Evolutionary conservation across 257 asterid genomes (phyloP), one percentile per base, ranked within the genome.

Genomic region (Nicotiana knightiana): DNA sequence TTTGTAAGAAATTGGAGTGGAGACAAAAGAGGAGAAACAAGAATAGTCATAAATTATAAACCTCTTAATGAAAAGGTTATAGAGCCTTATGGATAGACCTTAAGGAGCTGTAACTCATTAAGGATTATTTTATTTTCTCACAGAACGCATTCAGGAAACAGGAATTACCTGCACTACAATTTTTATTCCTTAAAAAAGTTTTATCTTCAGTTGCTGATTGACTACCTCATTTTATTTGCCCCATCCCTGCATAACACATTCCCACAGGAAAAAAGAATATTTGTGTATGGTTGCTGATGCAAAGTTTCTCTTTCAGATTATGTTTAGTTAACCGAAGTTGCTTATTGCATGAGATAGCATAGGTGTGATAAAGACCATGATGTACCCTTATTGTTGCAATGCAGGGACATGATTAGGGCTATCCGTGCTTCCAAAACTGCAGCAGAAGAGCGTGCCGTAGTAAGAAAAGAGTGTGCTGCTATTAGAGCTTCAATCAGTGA

Each of bases 391-490:
- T 51, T 75, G 43, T 51, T 26, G 26, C 63, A 17, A 75, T 84
- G 83, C 90, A 96, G 99, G 98, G 99, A 96, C 90, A 94, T 94
- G 99, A 96, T 96, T 87, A 94, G 98, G 90, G 88, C 98, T 12
- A 90, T 96, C 82, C 99, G 99, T 75, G 93, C 94, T 83, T 91
- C 98, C 86, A 96, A 96, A 90, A 96, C 99, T 86, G 99, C 99
- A 8, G 99, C 99, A 46, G 99, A 94, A 89, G 99, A 96, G 84
- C 98, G 99, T 63, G 97, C 92, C 83, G 98, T 94, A 71, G 90
- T 96, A 35, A 93, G 99, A 87, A 96, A 96, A 90, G 99, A 96
- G 89, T 94, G 99, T 82, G 99, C 99, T 86, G 89, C 98, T 67
- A 94, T 94, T 86, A 96, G 99, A 85, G 97, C 95, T 83, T 88